phyloP scores from a whole-genome alignment of 2,329 filamentous ascomycete species.

The Fusarium humuli region DNA sequence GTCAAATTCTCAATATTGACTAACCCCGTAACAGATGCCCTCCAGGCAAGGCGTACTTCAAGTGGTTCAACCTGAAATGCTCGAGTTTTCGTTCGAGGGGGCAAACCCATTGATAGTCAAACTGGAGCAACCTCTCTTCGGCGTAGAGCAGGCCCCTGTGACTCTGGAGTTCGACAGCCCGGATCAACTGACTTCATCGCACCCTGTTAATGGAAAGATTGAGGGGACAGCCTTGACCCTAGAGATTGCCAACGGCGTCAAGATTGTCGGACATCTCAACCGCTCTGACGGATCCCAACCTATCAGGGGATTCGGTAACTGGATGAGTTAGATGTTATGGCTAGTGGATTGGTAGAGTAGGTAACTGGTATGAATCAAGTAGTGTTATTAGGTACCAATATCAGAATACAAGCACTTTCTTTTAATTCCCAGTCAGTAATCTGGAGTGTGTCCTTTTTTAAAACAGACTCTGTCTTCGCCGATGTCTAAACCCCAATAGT shows the following conservation, averaged over 20 bases:
- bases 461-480: too few species aligned
- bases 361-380: too few species aligned
- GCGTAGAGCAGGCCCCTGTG: fast-evolving
- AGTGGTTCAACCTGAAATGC: fast-evolving
- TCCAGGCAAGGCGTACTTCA: neutral
- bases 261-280: fast-evolving
- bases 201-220: neutral
- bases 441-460: too few species aligned
- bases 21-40: neutral
- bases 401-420: too few species aligned
- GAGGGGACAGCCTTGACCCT: neutral
- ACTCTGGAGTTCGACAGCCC: neutral
- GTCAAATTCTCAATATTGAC: neutral
- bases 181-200: neutral
- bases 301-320: fast-evolving
- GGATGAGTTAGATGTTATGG: neutral
- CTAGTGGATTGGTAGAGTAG: too few species aligned
- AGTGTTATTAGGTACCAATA: too few species aligned
- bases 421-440: too few species aligned
- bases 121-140: fast-evolving
- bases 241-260: fast-evolving
- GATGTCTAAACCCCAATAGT: too few species aligned
- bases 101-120: fast-evolving
- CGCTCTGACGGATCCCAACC: fast-evolving
- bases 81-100: neutral